Conservation (phyloP, 768 basidiomycete genomes). For the Rhizopogon roseolus region DNA sequence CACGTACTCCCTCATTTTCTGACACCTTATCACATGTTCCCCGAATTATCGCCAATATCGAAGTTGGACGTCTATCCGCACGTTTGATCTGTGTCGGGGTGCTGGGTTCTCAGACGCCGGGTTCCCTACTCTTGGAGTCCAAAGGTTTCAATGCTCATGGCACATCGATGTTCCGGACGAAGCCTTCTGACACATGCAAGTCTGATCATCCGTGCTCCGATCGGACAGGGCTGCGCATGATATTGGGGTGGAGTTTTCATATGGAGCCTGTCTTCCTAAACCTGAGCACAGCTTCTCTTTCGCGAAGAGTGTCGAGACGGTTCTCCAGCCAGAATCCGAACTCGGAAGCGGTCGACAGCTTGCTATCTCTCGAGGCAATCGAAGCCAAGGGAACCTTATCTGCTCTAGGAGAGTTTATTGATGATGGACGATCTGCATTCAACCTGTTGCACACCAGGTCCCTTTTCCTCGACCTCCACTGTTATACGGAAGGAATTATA, state of each 20-base stretch:
- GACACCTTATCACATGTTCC: constrained; percentile 39
- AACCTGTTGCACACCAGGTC: constrained; percentile 41
- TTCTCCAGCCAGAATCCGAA: constrained; percentile 34
- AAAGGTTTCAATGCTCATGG: constrained; percentile 44
- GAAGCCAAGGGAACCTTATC: constrained; percentile 41
- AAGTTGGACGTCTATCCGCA: constrained; percentile 44
- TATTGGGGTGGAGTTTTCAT: constrained; percentile 33
- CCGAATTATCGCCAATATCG: constrained; percentile 41
- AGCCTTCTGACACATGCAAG: constrained; percentile 9
- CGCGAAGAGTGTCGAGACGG: constrained; percentile 21
- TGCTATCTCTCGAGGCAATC: constrained; percentile 56
- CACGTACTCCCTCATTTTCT: constrained; percentile 19
- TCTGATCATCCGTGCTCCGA: constrained; percentile 19
- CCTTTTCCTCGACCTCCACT: constrained; percentile 39
- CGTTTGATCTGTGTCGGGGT: constrained; percentile 46
- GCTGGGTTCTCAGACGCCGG: constrained; percentile 34
- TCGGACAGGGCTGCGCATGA: constrained; percentile 41
- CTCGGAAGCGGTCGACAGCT: constrained; percentile 33
- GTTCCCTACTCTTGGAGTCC: constrained; percentile 52
- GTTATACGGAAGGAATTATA: constrained; percentile 53
- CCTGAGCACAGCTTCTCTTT: constrained; percentile 27
- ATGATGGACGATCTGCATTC: constrained; percentile 33
- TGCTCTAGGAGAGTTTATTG: constrained; percentile 46
- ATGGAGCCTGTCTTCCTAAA: constrained; percentile 52
- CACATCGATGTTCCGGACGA: constrained; percentile 37